Conservation (phyloP, 768 basidiomycete species). For the Phaffia tasmanica region DNA sequence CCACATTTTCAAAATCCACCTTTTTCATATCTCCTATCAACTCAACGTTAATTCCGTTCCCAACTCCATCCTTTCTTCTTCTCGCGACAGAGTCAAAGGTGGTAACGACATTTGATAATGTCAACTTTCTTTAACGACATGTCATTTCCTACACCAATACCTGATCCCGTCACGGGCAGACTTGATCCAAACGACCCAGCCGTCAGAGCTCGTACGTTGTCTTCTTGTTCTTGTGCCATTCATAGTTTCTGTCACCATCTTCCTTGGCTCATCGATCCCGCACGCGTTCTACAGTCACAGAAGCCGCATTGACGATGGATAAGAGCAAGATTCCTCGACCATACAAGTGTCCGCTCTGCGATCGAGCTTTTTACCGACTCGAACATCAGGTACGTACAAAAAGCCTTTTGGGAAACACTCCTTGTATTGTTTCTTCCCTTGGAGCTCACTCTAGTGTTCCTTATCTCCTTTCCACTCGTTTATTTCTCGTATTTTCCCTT, state of each 20-base stretch:
- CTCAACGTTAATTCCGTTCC: background rate
- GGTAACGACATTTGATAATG: background rate
- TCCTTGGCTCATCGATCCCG: background rate
- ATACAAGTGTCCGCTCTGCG: conserved; percentile 95
- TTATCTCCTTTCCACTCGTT: conserved; percentile 25
- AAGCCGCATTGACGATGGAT: conserved; percentile 41
- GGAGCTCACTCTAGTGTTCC: conserved; percentile 7
- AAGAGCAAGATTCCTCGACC: conserved; percentile 55
- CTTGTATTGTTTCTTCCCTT: background rate
- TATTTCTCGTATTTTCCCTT: conserved; percentile 10
- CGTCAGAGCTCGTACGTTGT: conserved; percentile 33
- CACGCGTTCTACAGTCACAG: conserved; percentile 29
- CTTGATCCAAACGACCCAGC: conserved; percentile 40
- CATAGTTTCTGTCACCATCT: conserved; percentile 2
- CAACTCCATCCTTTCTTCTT: background rate
- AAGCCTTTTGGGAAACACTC: too few species aligned
- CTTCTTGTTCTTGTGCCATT: background rate
- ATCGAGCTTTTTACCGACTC: conserved; percentile 86
- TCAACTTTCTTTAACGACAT: conserved; percentile 26
- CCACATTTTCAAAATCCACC: background rate
- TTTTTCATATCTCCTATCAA: too few species aligned
- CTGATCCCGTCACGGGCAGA: conserved; percentile 38
- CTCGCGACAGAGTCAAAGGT: too few species aligned
- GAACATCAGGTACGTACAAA: conserved; percentile 71
- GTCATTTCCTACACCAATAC: conserved; percentile 19